Percentiles rank a stretch among this genome's conserved stretches.
Evolutionary conservation across 371 early-diverging fungal genomes (phyloP).

Genomic region (Mucor piriformis): DNA sequence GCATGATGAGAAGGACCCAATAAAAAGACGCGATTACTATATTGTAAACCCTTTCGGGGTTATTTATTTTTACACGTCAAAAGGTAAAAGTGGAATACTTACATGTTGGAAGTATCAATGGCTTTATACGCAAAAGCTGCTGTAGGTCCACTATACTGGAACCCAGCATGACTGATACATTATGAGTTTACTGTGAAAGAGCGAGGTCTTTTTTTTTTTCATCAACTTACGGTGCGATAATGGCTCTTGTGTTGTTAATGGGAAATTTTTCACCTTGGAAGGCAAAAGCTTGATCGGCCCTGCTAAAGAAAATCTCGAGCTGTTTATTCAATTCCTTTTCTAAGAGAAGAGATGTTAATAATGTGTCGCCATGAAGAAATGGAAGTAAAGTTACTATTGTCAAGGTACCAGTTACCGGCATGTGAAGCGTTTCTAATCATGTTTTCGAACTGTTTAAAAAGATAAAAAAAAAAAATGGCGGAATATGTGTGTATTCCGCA

Average conservation of each 20-base stretch:
- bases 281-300: constrained; percentile 41
- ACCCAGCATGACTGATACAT: constrained; percentile 84
- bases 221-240: constrained; percentile 80
- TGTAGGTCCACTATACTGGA: constrained; percentile 84
- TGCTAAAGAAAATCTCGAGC: constrained; percentile 14
- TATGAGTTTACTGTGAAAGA: neutral
- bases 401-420: constrained; percentile 84
- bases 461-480: neutral
- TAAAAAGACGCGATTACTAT: constrained; percentile 82
- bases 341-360: neutral
- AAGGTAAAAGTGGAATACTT: constrained; percentile 11
- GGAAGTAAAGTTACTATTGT: constrained; percentile 43
- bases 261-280: constrained; percentile 36
- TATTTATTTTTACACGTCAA: no score
- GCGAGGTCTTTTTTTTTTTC: neutral
- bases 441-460: neutral
- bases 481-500: neutral
- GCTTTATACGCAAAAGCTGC: constrained; percentile 88
- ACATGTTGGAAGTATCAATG: constrained; percentile 65
- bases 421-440: constrained; percentile 64
- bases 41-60: neutral
- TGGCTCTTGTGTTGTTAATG: constrained; percentile 64
- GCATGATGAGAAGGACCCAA: constrained; percentile 94
- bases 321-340: no score
- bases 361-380: neutral